These are phyloP conservation scores for Pythium monospermum DNA, from an alignment of 352 stramenopile genomes.

Conservation along the genomic window DNA sequence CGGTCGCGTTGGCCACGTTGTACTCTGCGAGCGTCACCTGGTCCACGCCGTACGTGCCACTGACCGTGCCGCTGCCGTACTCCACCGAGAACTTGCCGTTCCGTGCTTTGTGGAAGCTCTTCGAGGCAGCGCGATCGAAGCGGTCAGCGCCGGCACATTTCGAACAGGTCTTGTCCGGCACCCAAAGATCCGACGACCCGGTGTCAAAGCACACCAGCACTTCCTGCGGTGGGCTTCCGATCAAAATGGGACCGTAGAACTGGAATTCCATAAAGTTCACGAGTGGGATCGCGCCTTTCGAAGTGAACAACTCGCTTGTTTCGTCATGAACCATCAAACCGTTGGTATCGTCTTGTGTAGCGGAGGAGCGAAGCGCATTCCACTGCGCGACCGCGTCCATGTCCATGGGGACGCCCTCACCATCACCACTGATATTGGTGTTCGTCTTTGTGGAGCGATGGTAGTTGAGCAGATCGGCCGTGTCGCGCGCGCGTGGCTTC, in stretches of 20 bases:
- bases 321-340: slow-evolving; percentile 14
- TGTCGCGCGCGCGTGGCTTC: slow-evolving; percentile 19
- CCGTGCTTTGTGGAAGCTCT: slow-evolving; percentile 33
- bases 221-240: slow-evolving; percentile 65
- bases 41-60: slow-evolving; percentile 54
- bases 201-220: slow-evolving; percentile 80
- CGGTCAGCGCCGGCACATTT: slow-evolving; percentile 48
- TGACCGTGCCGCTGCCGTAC: slow-evolving; percentile 73
- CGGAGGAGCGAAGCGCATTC: slow-evolving; percentile 13
- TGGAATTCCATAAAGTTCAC: slow-evolving; percentile 85
- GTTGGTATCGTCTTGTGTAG: slow-evolving; percentile 3
- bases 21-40: slow-evolving; percentile 48
- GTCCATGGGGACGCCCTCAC: background rate
- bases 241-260: slow-evolving; percentile 63
- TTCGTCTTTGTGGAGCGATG: too few species aligned
- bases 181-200: slow-evolving; percentile 77
- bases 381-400: slow-evolving; percentile 18
- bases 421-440: background rate
- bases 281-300: slow-evolving; percentile 43
- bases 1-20: slow-evolving; percentile 31
- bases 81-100: slow-evolving; percentile 58
- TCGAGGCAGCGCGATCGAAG: slow-evolving; percentile 46
- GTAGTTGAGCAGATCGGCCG: slow-evolving; percentile 30
- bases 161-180: slow-evolving; percentile 45
- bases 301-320: slow-evolving; percentile 23